Conservation (phyloP, 768 basidiomycete species). For the Leccinum variicolor region DNA sequence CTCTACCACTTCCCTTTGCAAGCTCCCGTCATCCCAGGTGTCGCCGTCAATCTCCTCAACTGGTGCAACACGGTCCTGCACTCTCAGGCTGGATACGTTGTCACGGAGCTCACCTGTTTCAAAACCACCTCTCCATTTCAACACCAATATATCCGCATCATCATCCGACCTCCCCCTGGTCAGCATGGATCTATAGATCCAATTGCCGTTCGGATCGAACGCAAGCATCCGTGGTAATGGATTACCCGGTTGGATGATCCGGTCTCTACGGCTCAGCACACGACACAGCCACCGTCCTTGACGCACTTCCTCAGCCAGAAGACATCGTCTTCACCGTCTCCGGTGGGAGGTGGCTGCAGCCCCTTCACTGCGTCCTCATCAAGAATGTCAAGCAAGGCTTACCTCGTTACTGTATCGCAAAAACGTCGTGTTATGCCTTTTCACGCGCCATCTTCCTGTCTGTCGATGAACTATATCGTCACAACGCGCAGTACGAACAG, state of each 20-base stretch:
- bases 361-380: background rate
- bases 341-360: background rate
- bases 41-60: background rate
- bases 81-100: too few relatives aligned
- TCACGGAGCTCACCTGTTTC: background rate
- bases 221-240: background rate
- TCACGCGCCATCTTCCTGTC: background rate
- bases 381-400: accelerated
- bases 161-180: background rate
- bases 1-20: background rate
- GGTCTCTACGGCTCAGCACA: background rate
- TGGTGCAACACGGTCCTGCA: background rate
- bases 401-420: background rate
- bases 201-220: background rate
- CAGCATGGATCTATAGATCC: too few relatives aligned
- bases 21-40: background rate
- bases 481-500: background rate
- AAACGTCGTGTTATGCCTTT: background rate
- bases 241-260: background rate
- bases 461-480: background rate
- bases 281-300: background rate
- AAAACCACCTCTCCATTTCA: background rate
- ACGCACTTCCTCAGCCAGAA: background rate
- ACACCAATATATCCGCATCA: background rate
- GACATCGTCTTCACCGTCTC: background rate